Conservation (phyloP, 2,329 filamentous ascomycete genomes). For the Emergomyces pasteurianus region DNA sequence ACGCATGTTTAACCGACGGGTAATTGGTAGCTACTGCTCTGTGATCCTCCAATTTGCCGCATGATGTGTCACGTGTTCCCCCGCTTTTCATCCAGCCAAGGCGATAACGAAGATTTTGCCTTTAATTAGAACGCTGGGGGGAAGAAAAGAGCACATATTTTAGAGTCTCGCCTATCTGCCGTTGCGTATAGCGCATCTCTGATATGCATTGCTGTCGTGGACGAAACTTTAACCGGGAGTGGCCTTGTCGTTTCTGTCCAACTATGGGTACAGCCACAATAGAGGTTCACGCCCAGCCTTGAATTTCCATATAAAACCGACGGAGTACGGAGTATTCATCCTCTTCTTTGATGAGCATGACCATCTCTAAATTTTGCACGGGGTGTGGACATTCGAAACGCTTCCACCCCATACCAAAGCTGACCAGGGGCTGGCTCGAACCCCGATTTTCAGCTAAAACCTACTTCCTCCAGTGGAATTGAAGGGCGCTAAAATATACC, state of each 20-base stretch:
- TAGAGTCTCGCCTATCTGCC: too few species aligned
- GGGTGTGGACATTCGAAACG: not conserved
- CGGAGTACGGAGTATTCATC: not conserved
- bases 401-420: slow-evolving; percentile 18
- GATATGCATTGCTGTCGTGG: not conserved
- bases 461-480: too few species aligned
- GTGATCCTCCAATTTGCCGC: too few species aligned
- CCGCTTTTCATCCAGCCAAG: too few species aligned
- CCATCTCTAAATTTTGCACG: not conserved
- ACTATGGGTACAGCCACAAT: not conserved
- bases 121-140: not conserved
- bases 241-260: not conserved
- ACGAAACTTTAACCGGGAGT: not conserved
- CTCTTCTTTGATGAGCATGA: not conserved
- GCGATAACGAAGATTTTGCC: not conserved
- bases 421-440: slow-evolving; percentile 33
- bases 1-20: too few species aligned
- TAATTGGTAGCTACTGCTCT: too few species aligned
- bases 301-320: not conserved
- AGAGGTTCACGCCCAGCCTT: not conserved
- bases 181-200: too few species aligned
- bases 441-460: slow-evolving; percentile 30
- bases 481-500: too few species aligned
- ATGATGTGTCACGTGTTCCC: too few species aligned
- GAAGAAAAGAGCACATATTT: not conserved